Evolutionary conservation across 768 basidiomycete species (phyloP), one percentile per base, ranked within the genome.

Genomic region (Pleurotus pulmonarius): DNA sequence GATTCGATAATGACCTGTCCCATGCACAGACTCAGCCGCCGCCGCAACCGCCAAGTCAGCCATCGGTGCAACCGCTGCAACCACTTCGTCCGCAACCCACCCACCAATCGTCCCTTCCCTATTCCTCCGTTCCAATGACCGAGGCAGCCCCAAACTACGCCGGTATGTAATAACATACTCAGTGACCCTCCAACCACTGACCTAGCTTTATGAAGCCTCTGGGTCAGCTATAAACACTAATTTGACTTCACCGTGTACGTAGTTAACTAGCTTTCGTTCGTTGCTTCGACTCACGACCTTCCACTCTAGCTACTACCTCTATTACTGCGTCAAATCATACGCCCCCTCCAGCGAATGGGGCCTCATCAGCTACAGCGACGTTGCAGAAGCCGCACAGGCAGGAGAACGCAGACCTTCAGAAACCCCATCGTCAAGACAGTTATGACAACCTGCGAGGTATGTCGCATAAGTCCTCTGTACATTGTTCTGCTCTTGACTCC

Each of bases 1-100:
- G 87, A 52, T 70, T 78, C 24, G 92, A 94, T 64, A 87, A 92
- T 59, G 90, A 92, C 56, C 39, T 41, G 69, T 80, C 44, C 72
- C 70, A 56, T 67, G 78, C 54, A 69, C 64, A 56, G 77, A 80
- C 12, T 49, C 60, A 53, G 7, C 51, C 58, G 0, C 68, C 59
- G 3, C 9, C 29, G 29, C 29, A 34, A 34, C 29, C 29, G 29
- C 29, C 29, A 34, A 34, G 9, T 34, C 62, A 64, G 16, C 61
- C 65, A 18, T 62, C 63, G 40, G 12, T 55, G 34, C 8, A 48
- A 5, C 57, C 61, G 29, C 53, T 59, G 3, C 62, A 39, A 47
- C 59, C 34, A 51, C 60, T 13, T 57, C 61, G 56, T 58, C 24
- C 55, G 9, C 62, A 59, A 56, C 62, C 49, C 26, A 65, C 63